Conservation (phyloP, 257 asterid genomes). For the Echium plantagineum region DNA sequence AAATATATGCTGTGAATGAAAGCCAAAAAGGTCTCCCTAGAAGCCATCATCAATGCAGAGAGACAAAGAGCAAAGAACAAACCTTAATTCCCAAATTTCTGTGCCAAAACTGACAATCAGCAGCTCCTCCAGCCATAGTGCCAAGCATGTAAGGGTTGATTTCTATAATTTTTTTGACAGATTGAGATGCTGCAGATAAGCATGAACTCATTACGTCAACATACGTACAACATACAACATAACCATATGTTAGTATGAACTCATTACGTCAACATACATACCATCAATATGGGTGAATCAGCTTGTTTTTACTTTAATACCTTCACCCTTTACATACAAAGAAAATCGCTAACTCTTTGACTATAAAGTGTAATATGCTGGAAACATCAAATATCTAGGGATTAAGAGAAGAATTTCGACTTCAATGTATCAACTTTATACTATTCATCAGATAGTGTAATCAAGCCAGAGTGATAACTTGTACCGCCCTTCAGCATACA, state of each 20-base stretch:
- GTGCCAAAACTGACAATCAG: constrained; percentile 95
- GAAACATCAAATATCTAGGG: no score
- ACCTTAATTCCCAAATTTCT: constrained; percentile 81
- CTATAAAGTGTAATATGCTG: no score
- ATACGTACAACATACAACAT: not conserved
- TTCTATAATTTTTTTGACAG: constrained; percentile 85
- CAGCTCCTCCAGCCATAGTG: constrained; percentile 98
- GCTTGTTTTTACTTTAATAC: not conserved
- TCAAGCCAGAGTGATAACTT: not conserved
- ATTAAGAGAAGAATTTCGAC: no score
- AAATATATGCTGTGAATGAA: not conserved
- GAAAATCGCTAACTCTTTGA: no score
- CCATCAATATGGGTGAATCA: no score
- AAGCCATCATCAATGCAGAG: not conserved
- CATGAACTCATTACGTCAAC: not conserved
- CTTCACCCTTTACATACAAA: no score
- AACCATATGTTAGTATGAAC: no score
- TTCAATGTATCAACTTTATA: no score
- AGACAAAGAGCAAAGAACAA: constrained; percentile 1
- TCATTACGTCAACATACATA: no score
- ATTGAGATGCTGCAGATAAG: constrained; percentile 60
- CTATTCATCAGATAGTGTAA: no score
- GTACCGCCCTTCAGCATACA: not conserved
- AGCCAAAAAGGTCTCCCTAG: not conserved
- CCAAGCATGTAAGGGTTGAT: constrained; percentile 91